Evolutionary conservation across 2,329 filamentous ascomycete genomes (phyloP), one percentile per base, ranked within the genome.

Genomic region (Cordyceps tenuipes): DNA sequence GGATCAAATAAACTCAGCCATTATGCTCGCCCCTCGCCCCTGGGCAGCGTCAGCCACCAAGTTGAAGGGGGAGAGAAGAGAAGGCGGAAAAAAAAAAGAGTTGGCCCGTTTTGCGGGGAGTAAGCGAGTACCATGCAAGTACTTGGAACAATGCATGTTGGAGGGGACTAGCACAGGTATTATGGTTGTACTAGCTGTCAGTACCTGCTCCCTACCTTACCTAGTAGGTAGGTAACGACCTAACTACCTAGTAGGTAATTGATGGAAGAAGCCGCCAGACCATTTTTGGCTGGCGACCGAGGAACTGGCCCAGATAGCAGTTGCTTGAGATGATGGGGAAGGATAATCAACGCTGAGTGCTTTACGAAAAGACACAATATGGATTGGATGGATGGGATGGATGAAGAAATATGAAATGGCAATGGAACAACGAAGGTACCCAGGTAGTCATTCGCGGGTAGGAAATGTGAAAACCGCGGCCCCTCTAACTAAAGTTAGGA

Each of bases 11-110:
- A 54, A 54, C 51, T 54, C 51, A 5, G 9, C 23, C 39, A 31
- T 54, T 54, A 44, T 54, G 39, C 51, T 54, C 23, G 41, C 39
- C 39, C 51, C 10, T 44, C 39, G 21, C 39, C 21, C 10, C 51
- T 54, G 51, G 51, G 36, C 50, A 54, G 17, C 51, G 51, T 54
- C 51, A 54, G 51, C 51, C 51, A 44, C 39, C 21, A 31, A 21
- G 50, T 44, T 44, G 17, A 17, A 29, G n/a, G 39, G 39, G 39
- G 23, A 23, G 23, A 23, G 19, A 21, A 21, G 29, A n/a, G 7
- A 34, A 13, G 15, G n/a, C 13, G 23, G 7, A 26, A 15, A 7
- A 34, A 13, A n/a, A 29, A 26, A 15, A 13, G 19, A 13, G n/a
- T 21, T 17, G 36, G 29, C 34, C 12, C 26, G 26, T 10, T 19